Percentiles rank a stretch among this genome's conserved stretches.
These are phyloP conservation scores for Exophiala oligosperma DNA, from an alignment of 2,329 filamentous ascomycete genomes.

Conservation along the genomic window DNA sequence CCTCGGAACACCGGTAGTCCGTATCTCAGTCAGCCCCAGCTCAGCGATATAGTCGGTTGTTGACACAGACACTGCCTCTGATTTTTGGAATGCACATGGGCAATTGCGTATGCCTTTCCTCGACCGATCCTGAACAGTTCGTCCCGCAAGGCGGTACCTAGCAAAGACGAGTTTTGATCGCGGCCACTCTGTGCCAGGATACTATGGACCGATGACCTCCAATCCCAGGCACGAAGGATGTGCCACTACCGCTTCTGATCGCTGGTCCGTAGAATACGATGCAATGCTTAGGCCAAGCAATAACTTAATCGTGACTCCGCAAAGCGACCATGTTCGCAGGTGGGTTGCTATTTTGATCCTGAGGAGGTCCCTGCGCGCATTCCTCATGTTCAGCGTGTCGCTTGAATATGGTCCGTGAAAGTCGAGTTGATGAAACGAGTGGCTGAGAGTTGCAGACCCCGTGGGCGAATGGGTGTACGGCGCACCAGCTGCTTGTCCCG, in stretches of 20 bases:
- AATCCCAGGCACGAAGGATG: constrained; percentile 6
- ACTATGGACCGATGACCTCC: constrained; percentile 5
- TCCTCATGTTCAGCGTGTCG: constrained; percentile 21
- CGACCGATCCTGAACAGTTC: not conserved
- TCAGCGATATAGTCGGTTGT: constrained; percentile 8
- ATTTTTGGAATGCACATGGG: constrained; percentile 1
- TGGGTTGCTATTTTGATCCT: constrained; percentile 26
- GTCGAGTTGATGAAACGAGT: constrained; percentile 29
- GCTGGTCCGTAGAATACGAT: constrained; percentile 4
- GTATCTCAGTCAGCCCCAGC: constrained; percentile 6
- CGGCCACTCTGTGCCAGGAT: not conserved
- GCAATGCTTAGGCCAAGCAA: not conserved
- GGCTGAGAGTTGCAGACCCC: constrained; percentile 23
- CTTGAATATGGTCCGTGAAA: constrained; percentile 13
- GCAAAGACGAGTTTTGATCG: not conserved
- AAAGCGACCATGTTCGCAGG: not conserved
- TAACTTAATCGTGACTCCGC: constrained; percentile 7
- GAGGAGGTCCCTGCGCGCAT: not conserved
- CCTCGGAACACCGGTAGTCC: constrained; percentile 12
- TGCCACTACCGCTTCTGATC: not conserved
- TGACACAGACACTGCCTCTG: constrained; percentile 19
- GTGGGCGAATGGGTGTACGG: constrained; percentile 13
- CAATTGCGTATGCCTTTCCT: constrained; percentile 3
- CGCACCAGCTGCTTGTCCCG: constrained; percentile 19
- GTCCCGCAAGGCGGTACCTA: no score